These are phyloP conservation scores for Phytophthora pistaciae DNA, from an alignment of 352 stramenopile genomes.

Conservation along the genomic window DNA sequence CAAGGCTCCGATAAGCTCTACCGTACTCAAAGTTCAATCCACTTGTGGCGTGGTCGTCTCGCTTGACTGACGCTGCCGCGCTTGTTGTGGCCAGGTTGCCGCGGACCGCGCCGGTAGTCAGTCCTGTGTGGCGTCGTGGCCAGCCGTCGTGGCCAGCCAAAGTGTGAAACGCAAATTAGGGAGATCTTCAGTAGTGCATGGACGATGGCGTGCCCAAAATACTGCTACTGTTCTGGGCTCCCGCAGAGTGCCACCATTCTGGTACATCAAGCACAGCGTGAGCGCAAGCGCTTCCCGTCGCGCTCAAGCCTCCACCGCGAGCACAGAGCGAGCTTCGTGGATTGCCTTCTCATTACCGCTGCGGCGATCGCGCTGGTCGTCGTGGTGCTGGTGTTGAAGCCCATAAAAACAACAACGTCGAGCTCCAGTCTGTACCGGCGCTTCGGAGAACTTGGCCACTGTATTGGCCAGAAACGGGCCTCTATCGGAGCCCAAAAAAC, in stretches of 20 bases:
- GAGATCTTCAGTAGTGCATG: slow-evolving; percentile 28
- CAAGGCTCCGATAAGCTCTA: too few species aligned
- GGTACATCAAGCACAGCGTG: background rate
- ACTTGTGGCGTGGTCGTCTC: too few species aligned
- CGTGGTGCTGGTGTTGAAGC: slow-evolving; percentile 21
- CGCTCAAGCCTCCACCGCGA: background rate
- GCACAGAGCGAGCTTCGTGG: background rate
- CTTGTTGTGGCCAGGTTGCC: background rate
- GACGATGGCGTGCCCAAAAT: slow-evolving; percentile 27
- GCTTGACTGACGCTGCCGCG: too few species aligned
- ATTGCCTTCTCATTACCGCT: background rate
- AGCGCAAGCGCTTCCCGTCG: background rate
- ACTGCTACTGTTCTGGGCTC: slow-evolving; percentile 22
- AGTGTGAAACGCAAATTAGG: slow-evolving; percentile 2
- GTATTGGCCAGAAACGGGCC: slow-evolving; percentile 15
- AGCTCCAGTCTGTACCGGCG: slow-evolving; percentile 11
- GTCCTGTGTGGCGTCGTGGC: background rate
- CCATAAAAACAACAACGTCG: slow-evolving; percentile 28
- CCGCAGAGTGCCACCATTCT: background rate
- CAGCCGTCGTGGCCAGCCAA: background rate
- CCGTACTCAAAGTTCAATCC: too few species aligned
- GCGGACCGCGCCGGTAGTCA: background rate
- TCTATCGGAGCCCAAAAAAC: slow-evolving; percentile 20
- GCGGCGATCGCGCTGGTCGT: background rate
- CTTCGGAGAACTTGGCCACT: slow-evolving; percentile 15